Evolutionary conservation across 148 eudicot genomes (phyloP).

Genomic region (Spergularia marina): DNA sequence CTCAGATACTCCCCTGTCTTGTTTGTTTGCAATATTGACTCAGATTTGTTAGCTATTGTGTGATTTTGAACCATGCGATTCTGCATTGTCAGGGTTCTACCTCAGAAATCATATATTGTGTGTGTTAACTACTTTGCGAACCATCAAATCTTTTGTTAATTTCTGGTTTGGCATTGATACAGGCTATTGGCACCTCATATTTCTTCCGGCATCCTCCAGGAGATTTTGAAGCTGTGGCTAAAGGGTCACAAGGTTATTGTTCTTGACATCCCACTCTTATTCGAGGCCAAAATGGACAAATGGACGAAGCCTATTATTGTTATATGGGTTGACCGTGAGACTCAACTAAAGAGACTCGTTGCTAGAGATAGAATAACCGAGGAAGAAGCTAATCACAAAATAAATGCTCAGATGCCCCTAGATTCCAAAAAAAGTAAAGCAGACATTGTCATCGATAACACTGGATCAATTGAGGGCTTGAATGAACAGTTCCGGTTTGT

Average conservation of each 20-base stretch:
- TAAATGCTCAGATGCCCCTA: constrained; percentile 85
- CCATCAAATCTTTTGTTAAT: constrained; percentile 4
- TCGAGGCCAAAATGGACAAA: constrained; percentile 87
- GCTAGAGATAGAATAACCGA: constrained; percentile 63
- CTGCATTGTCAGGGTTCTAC: neutral
- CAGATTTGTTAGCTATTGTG: too few relatives aligned
- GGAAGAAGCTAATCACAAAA: constrained; percentile 76
- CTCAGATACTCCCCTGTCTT: too few relatives aligned
- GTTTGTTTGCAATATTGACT: too few relatives aligned
- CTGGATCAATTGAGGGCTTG: constrained; percentile 74
- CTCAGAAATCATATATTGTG: neutral
- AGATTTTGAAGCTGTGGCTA: constrained; percentile 76
- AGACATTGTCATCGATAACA: constrained; percentile 78
- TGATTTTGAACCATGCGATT: neutral
- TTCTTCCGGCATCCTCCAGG: constrained; percentile 63
- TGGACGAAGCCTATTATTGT: constrained; percentile 85
- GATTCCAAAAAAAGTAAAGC: constrained; percentile 72
- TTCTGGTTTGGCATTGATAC: constrained; percentile 19
- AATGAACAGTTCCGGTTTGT: constrained; percentile 52
- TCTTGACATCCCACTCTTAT: constrained; percentile 83
- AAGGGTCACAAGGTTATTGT: constrained; percentile 73
- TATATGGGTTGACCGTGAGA: constrained; percentile 85
- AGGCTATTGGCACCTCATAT: constrained; percentile 86
- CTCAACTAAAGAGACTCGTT: constrained; percentile 76
- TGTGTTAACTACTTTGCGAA: neutral